Percentiles rank a stretch among this genome's conserved stretches.
phyloP scores from a whole-genome alignment of 2,329 filamentous ascomycete genomes.

The Cladosporium sphaerospermum region DNA sequence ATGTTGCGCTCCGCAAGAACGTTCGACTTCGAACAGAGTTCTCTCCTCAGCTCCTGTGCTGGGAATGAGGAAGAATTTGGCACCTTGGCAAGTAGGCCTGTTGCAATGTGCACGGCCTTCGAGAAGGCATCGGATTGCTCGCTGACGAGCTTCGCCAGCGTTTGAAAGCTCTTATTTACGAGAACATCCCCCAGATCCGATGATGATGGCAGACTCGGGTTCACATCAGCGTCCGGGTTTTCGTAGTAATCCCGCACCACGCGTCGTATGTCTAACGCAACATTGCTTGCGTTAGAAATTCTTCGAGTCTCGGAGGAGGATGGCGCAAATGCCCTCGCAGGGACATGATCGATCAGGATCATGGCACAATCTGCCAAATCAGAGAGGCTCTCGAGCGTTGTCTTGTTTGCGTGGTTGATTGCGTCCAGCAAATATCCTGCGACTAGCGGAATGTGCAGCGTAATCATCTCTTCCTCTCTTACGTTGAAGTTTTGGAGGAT shows the following conservation, averaged over 20 bases:
- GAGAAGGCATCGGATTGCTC: background rate
- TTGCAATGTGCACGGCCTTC: background rate
- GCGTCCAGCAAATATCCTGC: slow-evolving; percentile 14
- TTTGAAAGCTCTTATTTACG: background rate
- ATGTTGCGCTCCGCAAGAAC: background rate
- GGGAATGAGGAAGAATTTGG: background rate
- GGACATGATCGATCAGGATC: slow-evolving; percentile 10
- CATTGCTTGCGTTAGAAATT: background rate
- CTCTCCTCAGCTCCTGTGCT: background rate
- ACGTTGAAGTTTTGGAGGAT: slow-evolving; percentile 86
- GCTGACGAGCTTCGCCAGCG: background rate
- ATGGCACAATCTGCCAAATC: slow-evolving; percentile 2
- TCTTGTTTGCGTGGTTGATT: background rate
- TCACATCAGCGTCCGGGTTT: background rate
- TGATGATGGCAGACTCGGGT: background rate
- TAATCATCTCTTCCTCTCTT: slow-evolving; percentile 90
- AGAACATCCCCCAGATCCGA: background rate
- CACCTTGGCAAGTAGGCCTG: background rate
- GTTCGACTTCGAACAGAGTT: background rate
- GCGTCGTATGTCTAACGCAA: background rate
- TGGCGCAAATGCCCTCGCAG: slow-evolving; percentile 6
- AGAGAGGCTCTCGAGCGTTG: background rate
- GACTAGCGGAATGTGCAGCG: slow-evolving; percentile 64
- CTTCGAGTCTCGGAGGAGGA: background rate
- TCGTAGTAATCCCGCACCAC: background rate